These are phyloP conservation scores for Cardamine resedifolia DNA, from an alignment of 345 rosid genomes.

Conservation along the genomic window DNA sequence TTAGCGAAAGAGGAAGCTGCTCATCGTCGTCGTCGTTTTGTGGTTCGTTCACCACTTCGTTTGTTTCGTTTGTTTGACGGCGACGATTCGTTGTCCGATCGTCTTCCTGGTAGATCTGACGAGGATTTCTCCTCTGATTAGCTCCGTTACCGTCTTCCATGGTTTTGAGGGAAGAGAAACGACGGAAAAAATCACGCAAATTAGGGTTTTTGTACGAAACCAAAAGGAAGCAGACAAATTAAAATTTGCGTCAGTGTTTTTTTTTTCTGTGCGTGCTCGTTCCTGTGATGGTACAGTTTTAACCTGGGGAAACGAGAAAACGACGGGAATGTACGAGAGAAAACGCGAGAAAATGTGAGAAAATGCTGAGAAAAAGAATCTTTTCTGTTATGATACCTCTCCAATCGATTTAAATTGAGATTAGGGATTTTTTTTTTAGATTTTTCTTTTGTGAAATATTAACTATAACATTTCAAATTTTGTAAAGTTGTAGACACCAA, in stretches of 20 bases:
- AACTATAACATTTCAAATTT: background rate
- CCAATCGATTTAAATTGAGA: background rate
- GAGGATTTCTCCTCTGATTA: background rate
- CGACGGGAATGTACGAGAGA: constrained; percentile 9
- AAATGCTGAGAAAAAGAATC: constrained; percentile 2
- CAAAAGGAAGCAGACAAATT: constrained; percentile 21
- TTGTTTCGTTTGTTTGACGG: background rate
- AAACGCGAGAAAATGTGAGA: background rate
- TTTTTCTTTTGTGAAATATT: background rate
- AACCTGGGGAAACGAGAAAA: background rate
- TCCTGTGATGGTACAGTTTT: background rate
- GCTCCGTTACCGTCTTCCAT: background rate
- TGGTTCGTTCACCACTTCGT: background rate
- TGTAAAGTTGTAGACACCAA: background rate
- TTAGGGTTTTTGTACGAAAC: constrained; percentile 10
- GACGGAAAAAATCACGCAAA: background rate
- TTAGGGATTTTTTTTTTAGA: background rate
- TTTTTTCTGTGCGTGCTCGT: background rate
- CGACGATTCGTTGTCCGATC: constrained; percentile 1
- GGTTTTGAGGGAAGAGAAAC: background rate
- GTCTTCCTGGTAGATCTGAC: background rate
- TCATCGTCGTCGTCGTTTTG: background rate
- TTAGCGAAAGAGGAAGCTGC: constrained; percentile 6
- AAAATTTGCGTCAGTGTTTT: background rate
- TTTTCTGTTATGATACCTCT: constrained; percentile 15